Conservation (phyloP, 495 filamentous ascomycete species). For the Penicilliopsis zonata region DNA sequence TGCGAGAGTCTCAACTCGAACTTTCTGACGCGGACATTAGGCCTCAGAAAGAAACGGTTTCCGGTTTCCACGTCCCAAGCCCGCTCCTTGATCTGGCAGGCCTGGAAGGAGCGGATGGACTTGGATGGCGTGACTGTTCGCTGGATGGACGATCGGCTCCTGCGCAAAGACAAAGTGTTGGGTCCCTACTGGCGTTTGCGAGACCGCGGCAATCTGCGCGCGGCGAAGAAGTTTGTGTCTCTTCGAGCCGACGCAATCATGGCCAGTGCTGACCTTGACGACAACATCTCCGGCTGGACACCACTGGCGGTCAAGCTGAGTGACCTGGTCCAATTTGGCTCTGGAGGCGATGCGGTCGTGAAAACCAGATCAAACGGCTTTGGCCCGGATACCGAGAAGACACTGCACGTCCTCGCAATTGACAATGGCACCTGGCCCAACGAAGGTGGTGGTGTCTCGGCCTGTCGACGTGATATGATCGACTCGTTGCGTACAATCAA, state of each 20-base stretch:
- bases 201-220: conserved; percentile 38
- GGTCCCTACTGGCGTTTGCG: conserved; percentile 46
- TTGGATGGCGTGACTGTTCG: conserved; percentile 50
- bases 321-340: conserved; percentile 52
- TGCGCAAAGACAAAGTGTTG: conserved; percentile 43
- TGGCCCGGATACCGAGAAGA: conserved; percentile 37
- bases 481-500: conserved; percentile 49
- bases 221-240: conserved; percentile 44
- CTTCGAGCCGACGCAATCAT: conserved; percentile 44
- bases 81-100: conserved; percentile 51
- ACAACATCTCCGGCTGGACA: conserved; percentile 45
- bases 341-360: conserved; percentile 44
- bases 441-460: conserved; percentile 53
- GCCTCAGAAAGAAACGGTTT: conserved; percentile 36
- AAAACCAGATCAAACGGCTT: conserved; percentile 30
- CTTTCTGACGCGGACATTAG: conserved; percentile 31
- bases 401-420: conserved; percentile 49
- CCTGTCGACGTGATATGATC: conserved; percentile 57
- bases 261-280: conserved; percentile 49
- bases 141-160: conserved; percentile 50
- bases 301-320: conserved; percentile 49
- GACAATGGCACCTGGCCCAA: conserved; percentile 59
- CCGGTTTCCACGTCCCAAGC: conserved; percentile 44
- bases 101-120: conserved; percentile 46
- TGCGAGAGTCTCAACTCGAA: conserved; percentile 37